These are phyloP conservation scores for Oenanthe javanica DNA, from an alignment of 140 eudicot genomes.

Conservation along the genomic window DNA sequence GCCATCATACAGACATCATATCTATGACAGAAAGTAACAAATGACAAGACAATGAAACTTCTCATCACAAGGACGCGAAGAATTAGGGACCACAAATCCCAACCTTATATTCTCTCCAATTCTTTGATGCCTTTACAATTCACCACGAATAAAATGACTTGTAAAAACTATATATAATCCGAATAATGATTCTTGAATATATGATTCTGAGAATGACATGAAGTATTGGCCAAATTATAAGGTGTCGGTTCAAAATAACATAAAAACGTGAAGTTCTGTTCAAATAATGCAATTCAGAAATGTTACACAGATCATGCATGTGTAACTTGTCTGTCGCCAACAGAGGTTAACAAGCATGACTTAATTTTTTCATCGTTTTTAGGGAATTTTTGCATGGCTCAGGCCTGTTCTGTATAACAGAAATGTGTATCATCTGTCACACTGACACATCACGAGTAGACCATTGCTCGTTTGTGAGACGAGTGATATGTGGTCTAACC, in stretches of 20 bases:
- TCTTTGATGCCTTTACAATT: constrained; percentile 14
- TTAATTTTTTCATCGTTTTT: too few relatives aligned
- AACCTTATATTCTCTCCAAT: constrained; percentile 12
- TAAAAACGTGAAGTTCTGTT: background rate
- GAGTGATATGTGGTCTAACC: too few relatives aligned
- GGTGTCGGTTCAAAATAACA: background rate
- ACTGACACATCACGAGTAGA: background rate
- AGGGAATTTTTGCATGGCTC: background rate
- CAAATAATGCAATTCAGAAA: background rate
- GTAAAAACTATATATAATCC: background rate
- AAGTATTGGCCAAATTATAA: background rate
- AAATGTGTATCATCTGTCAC: background rate
- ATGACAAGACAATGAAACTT: background rate
- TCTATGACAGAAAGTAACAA: background rate
- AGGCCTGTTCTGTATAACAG: background rate
- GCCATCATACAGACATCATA: constrained; percentile 16
- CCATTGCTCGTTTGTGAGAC: background rate
- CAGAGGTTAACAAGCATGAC: background rate
- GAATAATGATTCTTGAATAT: background rate
- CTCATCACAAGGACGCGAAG: background rate
- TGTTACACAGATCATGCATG: background rate
- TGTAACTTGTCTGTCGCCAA: background rate
- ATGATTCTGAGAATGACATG: constrained; percentile 7
- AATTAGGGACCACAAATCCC: constrained; percentile 14
- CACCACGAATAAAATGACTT: constrained; percentile 1